Evolutionary conservation across 345 rosid genomes (phyloP).

Genomic region (Garcia nutans): DNA sequence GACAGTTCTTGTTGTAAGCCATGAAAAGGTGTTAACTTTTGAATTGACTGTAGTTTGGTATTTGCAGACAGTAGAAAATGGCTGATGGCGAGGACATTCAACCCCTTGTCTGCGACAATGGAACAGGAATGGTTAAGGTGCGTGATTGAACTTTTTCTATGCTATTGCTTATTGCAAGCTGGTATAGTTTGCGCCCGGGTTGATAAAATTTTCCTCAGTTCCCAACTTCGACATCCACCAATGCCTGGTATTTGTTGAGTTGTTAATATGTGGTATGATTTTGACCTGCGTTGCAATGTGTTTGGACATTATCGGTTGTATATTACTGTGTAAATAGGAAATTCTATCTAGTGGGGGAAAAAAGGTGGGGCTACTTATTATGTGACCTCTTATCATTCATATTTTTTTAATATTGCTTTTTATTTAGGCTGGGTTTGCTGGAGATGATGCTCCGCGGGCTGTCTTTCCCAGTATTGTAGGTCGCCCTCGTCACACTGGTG

Average conservation of each 20-base stretch:
- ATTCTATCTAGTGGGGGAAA: too few relatives aligned
- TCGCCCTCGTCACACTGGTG: constrained; percentile 93
- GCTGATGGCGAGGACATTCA: constrained; percentile 63
- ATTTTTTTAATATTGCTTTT: neutral
- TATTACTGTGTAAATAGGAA: too few relatives aligned
- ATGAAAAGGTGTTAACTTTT: neutral
- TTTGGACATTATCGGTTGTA: too few relatives aligned
- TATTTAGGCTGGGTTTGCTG: constrained; percentile 96
- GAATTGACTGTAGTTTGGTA: neutral
- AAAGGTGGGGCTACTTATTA: too few relatives aligned
- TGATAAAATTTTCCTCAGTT: too few relatives aligned
- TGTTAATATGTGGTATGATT: too few relatives aligned
- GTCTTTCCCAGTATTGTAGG: constrained; percentile 94
- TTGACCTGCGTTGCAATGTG: too few relatives aligned
- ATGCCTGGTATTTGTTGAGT: too few relatives aligned
- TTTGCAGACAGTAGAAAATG: constrained; percentile 50
- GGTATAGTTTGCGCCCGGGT: neutral
- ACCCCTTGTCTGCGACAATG: constrained; percentile 76
- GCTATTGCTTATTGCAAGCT: neutral
- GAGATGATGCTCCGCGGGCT: constrained; percentile 89
- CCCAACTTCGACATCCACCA: too few relatives aligned
- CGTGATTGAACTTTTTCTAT: neutral
- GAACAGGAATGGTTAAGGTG: constrained; percentile 92
- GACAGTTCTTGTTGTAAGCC: neutral
- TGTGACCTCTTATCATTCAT: too few relatives aligned